Base-by-base conservation (phyloP, 106 monocot genomes). In the Dendrobium nobile region DNA sequence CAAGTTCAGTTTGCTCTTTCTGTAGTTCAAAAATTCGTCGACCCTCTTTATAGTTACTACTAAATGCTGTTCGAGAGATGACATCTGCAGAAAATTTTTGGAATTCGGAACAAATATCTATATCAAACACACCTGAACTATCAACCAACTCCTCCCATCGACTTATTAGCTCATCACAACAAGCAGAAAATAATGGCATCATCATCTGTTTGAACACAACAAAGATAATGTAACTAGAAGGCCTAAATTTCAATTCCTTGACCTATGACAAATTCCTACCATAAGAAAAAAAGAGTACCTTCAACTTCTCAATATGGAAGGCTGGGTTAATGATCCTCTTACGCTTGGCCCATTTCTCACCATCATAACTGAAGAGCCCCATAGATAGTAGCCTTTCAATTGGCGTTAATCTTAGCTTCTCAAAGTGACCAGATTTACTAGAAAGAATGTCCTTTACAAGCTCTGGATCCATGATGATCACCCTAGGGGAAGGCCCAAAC, bases 311-410 rank as follows among this genome's bases (percentile, higher is more conserved):
- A 5, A 88, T 42, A 77, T 92, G 95, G 78, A 95, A 95, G 61
- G 92, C 95, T 26, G 95, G 95, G 79, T 91, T 95, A 7, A 95
- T 75, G 43, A 95, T 92, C 41, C 85, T 89, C 67, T 91, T 75
- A 56, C 89, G 92, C 40, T 77, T 89, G n/a, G 83, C 92, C 95
- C 95, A 95, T 83, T 95, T 91, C 24, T 91, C 86, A 42, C 95
- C 95, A 27, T 89, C 82, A 85, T 86, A 80, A n/a, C 17, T 79
- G 19, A 27, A 44, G 16, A 95, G 77, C n/a, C 95, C 95, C 31
- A 72, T 19, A 17, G 27, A 9, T 5, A 91, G 55, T 0, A 80
- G 74, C 44, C 28, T 82, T 5, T 4, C 73, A 18, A 85, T 15
- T 1, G 86, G 82, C 7, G 7, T 86, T 31, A 6, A 0, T 7